Conservation (phyloP, 495 filamentous ascomycete species). For the Xylaria acuta region DNA sequence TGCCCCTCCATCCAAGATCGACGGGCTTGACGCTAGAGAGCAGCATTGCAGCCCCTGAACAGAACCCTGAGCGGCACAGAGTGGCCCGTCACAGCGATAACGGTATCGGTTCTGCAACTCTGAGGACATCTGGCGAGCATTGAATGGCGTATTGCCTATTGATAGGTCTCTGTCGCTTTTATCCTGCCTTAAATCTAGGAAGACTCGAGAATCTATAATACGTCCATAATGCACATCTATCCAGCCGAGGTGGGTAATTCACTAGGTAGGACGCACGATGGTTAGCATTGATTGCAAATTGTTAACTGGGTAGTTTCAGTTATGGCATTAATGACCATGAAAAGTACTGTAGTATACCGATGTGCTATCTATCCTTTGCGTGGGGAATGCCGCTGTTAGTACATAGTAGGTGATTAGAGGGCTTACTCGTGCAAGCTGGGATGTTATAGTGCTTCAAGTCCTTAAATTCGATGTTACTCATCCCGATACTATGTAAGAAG, state of each 20-base stretch:
- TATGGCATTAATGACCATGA: not conserved
- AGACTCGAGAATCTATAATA: not conserved
- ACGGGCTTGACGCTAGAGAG: slow-evolving; percentile 6
- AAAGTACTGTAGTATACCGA: too few relatives aligned
- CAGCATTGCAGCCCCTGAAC: slow-evolving; percentile 10
- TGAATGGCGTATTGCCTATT: not conserved
- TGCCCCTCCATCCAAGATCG: slow-evolving; percentile 22
- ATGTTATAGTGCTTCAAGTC: too few relatives aligned
- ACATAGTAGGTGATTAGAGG: too few relatives aligned
- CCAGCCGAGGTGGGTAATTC: not conserved
- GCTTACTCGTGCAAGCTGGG: too few relatives aligned
- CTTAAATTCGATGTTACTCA: not conserved
- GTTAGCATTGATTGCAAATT: not conserved
- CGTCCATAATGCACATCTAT: not conserved
- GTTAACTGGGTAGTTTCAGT: not conserved
- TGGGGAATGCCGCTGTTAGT: too few relatives aligned
- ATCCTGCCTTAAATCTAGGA: not conserved
- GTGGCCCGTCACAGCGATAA: slow-evolving; percentile 3
- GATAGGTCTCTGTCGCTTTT: not conserved
- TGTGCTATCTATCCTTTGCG: too few relatives aligned
- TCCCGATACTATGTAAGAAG: not conserved
- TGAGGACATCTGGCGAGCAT: not conserved
- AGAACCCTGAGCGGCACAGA: not conserved
- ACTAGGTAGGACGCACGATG: not conserved
- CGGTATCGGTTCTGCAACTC: not conserved